Evolutionary conservation across 352 stramenopile species (phyloP).

Genomic region (Pythium rishiriense): DNA sequence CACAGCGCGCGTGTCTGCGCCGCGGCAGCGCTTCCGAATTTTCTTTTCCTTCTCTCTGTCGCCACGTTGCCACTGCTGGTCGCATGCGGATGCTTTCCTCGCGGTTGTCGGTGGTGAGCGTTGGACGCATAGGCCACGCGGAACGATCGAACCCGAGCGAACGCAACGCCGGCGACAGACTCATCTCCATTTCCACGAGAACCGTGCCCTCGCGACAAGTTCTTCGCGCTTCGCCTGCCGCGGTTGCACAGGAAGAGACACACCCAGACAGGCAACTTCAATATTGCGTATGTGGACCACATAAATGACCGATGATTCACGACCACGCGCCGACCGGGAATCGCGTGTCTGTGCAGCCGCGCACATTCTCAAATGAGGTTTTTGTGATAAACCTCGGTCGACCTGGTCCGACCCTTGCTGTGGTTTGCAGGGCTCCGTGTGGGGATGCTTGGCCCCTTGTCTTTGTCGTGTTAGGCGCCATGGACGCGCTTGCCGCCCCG

Average conservation of each 20-base stretch:
- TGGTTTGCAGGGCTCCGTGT: constrained; percentile 5
- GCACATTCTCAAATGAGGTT: neutral
- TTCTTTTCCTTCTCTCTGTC: constrained; percentile 7
- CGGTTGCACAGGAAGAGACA: constrained; percentile 17
- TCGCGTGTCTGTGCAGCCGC: constrained; percentile 9
- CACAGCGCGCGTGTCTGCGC: constrained; percentile 13
- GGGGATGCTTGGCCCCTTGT: constrained; percentile 7
- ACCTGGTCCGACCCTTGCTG: neutral
- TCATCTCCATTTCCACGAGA: neutral
- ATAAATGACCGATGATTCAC: constrained; percentile 17
- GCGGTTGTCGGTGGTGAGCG: neutral
- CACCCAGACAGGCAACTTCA: constrained; percentile 14
- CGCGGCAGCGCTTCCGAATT: constrained; percentile 5
- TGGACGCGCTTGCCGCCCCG: neutral
- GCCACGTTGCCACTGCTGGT: constrained; percentile 4
- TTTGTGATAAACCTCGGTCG: constrained; percentile 3
- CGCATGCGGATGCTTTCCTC: neutral
- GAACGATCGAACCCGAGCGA: neutral
- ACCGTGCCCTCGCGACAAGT: neutral
- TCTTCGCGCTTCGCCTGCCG: neutral
- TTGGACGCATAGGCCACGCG: constrained; percentile 8
- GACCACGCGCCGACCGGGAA: constrained; percentile 2
- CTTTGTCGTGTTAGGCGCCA: constrained; percentile 9
- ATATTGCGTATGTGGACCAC: constrained; percentile 17
- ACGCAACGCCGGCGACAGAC: neutral